Evolutionary conservation across 495 filamentous ascomycete genomes (phyloP).

Genomic region (Corynascus novoguineensis): DNA sequence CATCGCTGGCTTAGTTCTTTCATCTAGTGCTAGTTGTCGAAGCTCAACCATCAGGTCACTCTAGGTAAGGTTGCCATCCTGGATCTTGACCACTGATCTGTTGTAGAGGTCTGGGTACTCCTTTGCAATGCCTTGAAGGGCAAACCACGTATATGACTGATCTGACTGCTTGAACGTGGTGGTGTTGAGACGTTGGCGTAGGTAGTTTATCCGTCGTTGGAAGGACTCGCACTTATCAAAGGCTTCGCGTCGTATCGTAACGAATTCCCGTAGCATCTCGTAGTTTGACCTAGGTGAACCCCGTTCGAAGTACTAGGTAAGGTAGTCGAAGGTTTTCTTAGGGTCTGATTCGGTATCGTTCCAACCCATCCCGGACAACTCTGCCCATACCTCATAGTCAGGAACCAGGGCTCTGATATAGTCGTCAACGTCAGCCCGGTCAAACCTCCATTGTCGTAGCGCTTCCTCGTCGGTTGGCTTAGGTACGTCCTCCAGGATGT

Average conservation of each 20-base stretch:
- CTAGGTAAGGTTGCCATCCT: background rate
- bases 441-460: background rate
- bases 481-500: background rate
- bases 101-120: background rate
- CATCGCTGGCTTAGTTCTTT: background rate
- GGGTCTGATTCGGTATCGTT: background rate
- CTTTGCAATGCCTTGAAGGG: background rate
- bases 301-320: background rate
- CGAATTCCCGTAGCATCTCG: background rate
- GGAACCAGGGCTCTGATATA: background rate
- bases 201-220: background rate
- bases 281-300: background rate
- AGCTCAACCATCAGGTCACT: background rate
- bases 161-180: background rate
- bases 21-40: background rate
- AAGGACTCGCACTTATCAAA: background rate
- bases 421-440: background rate
- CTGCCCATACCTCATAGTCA: background rate
- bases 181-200: background rate
- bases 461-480: background rate
- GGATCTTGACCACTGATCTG: background rate
- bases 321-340: background rate
- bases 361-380: background rate
- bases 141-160: background rate
- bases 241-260: background rate